Percentiles rank a stretch among this genome's conserved stretches.
Conservation (phyloP, 257 asterid genomes). For the Przewalskia tangutica region DNA sequence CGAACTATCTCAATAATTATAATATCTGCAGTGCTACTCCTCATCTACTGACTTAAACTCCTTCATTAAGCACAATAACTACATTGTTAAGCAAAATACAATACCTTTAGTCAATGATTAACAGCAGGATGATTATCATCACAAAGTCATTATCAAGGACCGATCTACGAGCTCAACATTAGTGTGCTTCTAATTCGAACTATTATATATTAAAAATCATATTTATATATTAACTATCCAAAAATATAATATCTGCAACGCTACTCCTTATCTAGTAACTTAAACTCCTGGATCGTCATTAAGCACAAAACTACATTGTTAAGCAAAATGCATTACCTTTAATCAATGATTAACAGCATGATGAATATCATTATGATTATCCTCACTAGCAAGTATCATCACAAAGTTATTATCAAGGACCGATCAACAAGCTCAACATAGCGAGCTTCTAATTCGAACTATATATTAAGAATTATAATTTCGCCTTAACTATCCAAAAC, state of each 20-base stretch:
- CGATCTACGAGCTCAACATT: not conserved
- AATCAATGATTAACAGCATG: conserved; percentile 82
- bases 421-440: not conserved
- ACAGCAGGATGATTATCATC: conserved; percentile 46
- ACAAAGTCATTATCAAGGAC: not conserved
- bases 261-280: too few species aligned
- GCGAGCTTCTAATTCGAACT: not conserved
- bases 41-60: too few species aligned
- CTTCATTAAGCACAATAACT: too few species aligned
- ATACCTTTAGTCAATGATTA: conserved; percentile 78
- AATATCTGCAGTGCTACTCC: too few species aligned
- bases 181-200: not conserved
- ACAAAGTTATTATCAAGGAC: not conserved
- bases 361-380: conserved; percentile 44
- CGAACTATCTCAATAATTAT: not conserved
- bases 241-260: not conserved
- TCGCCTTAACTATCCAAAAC: not conserved
- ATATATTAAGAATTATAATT: too few species aligned
- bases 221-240: not conserved
- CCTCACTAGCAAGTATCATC: too few species aligned
- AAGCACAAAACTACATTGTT: too few species aligned
- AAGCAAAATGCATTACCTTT: conserved; percentile 30
- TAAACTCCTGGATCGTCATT: too few species aligned
- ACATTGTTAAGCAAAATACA: not conserved
- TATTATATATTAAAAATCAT: not conserved